These are phyloP conservation scores for Calonectria montana DNA, from an alignment of 2,329 filamentous ascomycete species.

Conservation along the genomic window DNA sequence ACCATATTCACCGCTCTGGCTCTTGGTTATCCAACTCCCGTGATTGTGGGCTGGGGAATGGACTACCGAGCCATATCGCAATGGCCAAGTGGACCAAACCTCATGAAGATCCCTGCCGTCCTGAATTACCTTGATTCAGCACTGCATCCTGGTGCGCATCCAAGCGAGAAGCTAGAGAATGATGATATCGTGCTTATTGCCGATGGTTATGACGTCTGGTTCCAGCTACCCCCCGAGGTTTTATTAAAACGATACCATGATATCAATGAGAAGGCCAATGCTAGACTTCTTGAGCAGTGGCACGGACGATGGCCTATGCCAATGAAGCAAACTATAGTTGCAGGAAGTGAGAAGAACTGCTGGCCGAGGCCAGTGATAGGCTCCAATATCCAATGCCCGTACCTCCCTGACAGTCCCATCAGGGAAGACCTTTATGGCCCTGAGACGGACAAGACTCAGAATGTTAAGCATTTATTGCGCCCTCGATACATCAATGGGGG, in stretches of 20 bases:
- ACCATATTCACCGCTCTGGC: constrained; percentile 2
- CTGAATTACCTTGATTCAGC: background rate
- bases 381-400: constrained; percentile 27
- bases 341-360: constrained; percentile 33
- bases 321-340: constrained; percentile 35
- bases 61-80: background rate
- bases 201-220: constrained; percentile 9
- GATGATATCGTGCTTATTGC: constrained; percentile 2
- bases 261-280: constrained; percentile 1
- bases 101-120: background rate
- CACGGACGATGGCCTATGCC: background rate
- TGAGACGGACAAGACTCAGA: constrained; percentile 20
- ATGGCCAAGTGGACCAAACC: background rate
- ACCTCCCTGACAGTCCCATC: constrained; percentile 29
- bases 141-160: background rate
- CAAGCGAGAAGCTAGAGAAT: background rate
- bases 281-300: constrained; percentile 1
- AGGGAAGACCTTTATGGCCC: constrained; percentile 33
- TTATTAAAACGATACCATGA: constrained; percentile 5
- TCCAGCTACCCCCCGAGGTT: constrained; percentile 5
- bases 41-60: constrained; percentile 3
- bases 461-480: constrained; percentile 14
- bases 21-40: constrained; percentile 5
- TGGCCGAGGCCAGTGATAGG: constrained; percentile 17
- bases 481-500: constrained; percentile 45